phyloP scores from a whole-genome alignment of 169 alveolate genomes.

The Plasmodium gaboni region DNA sequence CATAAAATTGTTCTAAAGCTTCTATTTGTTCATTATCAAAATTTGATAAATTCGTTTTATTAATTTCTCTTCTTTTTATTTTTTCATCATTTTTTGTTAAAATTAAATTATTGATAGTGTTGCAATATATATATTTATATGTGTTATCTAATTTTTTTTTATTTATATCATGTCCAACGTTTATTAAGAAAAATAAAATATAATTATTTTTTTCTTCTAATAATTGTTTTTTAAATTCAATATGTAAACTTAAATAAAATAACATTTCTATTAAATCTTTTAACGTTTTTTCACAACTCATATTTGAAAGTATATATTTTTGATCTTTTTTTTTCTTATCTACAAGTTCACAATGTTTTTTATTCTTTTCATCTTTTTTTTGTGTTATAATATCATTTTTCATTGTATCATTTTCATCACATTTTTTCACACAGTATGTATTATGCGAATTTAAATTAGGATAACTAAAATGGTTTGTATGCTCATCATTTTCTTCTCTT shows the following conservation, averaged over 20 bases:
- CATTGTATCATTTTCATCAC: neutral
- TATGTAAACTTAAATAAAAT: conserved; percentile 66
- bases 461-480: too few relatives aligned
- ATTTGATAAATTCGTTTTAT: conserved; percentile 63
- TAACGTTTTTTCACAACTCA: conserved; percentile 3
- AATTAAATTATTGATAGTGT: conserved; percentile 50
- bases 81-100: conserved; percentile 69
- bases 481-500: neutral
- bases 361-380: neutral
- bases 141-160: conserved; percentile 62
- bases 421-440: neutral
- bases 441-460: too few relatives aligned
- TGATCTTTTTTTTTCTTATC: neutral
- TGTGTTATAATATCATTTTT: neutral
- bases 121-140: conserved; percentile 61
- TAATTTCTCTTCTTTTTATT: conserved; percentile 64
- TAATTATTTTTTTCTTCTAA: conserved; percentile 50
- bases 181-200: conserved; percentile 44
- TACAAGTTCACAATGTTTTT: conserved; percentile 14
- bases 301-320: neutral
- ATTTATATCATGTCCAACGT: conserved; percentile 62
- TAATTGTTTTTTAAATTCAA: conserved; percentile 63
- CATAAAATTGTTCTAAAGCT: conserved; percentile 72
- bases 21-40: conserved; percentile 72
- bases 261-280: conserved; percentile 67